Conservation (phyloP, 352 stramenopile genomes). For the Aphanomyces invadans region DNA sequence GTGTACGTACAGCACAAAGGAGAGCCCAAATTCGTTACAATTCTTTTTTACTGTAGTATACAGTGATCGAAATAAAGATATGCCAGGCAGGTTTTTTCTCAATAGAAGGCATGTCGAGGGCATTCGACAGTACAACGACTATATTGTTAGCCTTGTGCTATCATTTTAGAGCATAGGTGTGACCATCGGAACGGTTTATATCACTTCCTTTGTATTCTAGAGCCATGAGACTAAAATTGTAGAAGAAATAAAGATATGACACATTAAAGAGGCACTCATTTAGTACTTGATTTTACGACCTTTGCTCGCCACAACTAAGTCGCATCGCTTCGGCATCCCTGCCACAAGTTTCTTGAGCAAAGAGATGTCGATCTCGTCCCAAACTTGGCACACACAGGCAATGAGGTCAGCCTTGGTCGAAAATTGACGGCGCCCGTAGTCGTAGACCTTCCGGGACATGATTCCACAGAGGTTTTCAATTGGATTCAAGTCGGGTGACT, state of each 20-base stretch:
- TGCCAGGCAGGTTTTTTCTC: background rate
- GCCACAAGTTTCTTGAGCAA: background rate
- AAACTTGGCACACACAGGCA: slow-evolving; percentile 1
- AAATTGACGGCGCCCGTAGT: slow-evolving; percentile 12
- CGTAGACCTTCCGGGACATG: slow-evolving; percentile 22
- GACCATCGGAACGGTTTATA: background rate
- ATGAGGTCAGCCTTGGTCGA: background rate
- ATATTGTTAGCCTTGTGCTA: background rate
- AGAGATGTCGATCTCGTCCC: slow-evolving; percentile 3
- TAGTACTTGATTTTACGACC: slow-evolving; percentile 4
- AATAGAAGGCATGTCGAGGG: background rate
- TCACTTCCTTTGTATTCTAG: background rate
- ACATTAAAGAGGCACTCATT: background rate
- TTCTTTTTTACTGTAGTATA: too few species aligned
- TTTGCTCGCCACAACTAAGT: background rate
- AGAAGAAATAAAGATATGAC: slow-evolving; percentile 7
- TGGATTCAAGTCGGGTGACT: slow-evolving; percentile 12
- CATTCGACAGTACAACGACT: background rate
- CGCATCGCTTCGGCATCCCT: background rate
- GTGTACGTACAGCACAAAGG: too few species aligned
- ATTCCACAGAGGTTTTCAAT: slow-evolving; percentile 27
- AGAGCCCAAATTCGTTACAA: too few species aligned
- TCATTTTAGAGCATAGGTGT: background rate
- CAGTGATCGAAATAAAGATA: background rate
- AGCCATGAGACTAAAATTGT: background rate